Evolutionary conservation across 805 yeast species (phyloP).

Genomic region (Candida incommunis): DNA sequence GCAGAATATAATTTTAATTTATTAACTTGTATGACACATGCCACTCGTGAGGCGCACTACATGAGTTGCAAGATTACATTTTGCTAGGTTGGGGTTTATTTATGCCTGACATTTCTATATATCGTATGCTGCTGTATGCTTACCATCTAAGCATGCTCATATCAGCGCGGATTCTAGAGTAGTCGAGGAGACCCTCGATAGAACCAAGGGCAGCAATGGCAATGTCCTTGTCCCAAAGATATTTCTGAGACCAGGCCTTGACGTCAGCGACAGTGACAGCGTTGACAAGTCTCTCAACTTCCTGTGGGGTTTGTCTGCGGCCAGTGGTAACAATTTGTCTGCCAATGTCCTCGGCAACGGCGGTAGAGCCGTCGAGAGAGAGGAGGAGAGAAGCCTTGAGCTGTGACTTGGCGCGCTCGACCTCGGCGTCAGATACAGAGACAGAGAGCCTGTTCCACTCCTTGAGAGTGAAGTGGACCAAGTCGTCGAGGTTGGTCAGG

Average conservation of each 20-base stretch:
- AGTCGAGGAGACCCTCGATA: constrained; percentile 54
- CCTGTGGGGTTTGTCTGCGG: constrained; percentile 54
- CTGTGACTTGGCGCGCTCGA: constrained; percentile 88
- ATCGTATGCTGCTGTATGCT: constrained; percentile 3
- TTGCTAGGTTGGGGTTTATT: not conserved
- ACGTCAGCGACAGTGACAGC: constrained; percentile 68
- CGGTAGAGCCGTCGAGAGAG: constrained; percentile 88
- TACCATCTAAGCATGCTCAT: constrained; percentile 28
- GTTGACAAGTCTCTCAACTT: constrained; percentile 62
- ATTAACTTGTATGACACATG: too few relatives aligned
- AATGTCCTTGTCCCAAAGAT: constrained; percentile 61
- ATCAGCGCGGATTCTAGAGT: constrained; percentile 41
- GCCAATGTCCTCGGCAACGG: constrained; percentile 95
- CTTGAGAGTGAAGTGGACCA: constrained; percentile 59
- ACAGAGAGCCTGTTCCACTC: constrained; percentile 82
- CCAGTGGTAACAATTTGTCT: constrained; percentile 96
- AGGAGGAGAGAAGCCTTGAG: constrained; percentile 81
- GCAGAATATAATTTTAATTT: too few relatives aligned
- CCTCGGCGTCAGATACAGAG: constrained; percentile 77
- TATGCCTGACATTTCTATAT: not conserved
- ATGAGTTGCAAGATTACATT: too few relatives aligned
- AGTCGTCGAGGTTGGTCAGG: constrained; percentile 45
- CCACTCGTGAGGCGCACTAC: too few relatives aligned
- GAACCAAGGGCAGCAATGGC: constrained; percentile 91
- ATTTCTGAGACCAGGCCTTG: constrained; percentile 75